phyloP scores from a whole-genome alignment of 805 yeast species.

The Lachancea dasiensis region DNA sequence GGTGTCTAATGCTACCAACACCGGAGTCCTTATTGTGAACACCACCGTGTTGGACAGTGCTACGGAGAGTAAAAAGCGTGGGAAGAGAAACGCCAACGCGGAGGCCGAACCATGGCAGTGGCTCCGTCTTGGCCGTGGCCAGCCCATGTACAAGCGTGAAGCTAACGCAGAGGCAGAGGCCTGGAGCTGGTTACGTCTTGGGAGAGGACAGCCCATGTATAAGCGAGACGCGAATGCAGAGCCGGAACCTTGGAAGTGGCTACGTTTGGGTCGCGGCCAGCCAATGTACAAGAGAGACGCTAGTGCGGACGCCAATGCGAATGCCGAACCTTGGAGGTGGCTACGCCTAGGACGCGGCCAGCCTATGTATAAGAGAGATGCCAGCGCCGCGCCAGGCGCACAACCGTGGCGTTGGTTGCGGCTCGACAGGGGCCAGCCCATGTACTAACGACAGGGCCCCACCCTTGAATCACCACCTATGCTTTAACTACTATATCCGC shows the following conservation, averaged over 20 bases:
- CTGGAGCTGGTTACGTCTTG: constrained; percentile 27
- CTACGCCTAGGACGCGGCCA: constrained; percentile 21
- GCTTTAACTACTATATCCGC: too few relatives aligned
- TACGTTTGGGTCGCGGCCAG: constrained; percentile 22
- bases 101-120: constrained; percentile 23
- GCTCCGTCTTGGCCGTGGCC: constrained; percentile 22
- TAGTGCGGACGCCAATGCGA: constrained; percentile 14
- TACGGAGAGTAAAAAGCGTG: constrained; percentile 23
- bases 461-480: too few relatives aligned
- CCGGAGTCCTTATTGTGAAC: constrained; percentile 29
- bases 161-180: too few relatives aligned
- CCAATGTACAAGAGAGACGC: constrained; percentile 21
- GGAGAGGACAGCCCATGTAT: constrained; percentile 21
- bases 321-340: constrained; percentile 30
- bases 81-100: constrained; percentile 28
- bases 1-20: constrained; percentile 24
- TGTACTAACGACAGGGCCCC: too few relatives aligned
- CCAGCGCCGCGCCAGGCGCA: constrained; percentile 18
- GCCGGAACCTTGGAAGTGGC: constrained; percentile 28
- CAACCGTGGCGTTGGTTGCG: constrained; percentile 28
- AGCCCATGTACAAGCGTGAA: constrained; percentile 30
- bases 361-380: constrained; percentile 30
- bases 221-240: constrained; percentile 6
- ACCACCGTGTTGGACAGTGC: constrained; percentile 27
- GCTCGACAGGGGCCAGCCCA: constrained; percentile 24